Evolutionary conservation across 192 early-diverging fungal genomes (phyloP).

Genomic region (Gryganskiella cystojenkinii): DNA sequence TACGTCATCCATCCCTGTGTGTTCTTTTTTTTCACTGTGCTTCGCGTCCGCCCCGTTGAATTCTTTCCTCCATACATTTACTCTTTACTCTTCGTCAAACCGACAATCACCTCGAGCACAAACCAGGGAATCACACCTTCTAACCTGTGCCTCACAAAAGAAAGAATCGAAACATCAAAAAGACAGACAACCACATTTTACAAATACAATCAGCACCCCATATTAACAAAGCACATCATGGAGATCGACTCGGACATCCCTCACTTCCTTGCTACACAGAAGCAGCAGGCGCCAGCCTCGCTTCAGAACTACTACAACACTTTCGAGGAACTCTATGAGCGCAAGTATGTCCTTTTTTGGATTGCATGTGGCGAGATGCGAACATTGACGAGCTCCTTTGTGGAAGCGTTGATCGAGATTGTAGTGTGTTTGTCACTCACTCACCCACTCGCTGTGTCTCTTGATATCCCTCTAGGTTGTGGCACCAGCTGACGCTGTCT

Average conservation of each 20-base stretch:
- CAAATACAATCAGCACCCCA: background rate
- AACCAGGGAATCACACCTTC: too few species aligned
- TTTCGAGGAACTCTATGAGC: slow-evolving; percentile 95
- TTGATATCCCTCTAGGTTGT: slow-evolving; percentile 83
- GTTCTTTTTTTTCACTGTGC: too few species aligned
- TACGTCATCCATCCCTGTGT: too few species aligned
- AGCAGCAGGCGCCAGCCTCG: slow-evolving; percentile 69
- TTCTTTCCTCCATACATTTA: too few species aligned
- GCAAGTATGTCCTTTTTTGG: slow-evolving; percentile 94
- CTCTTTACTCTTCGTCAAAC: too few species aligned
- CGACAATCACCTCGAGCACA: too few species aligned
- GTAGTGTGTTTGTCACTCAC: background rate
- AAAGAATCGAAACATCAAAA: too few species aligned
- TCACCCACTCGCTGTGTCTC: background rate
- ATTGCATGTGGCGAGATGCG: background rate
- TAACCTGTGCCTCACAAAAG: too few species aligned
- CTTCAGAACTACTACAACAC: slow-evolving; percentile 82
- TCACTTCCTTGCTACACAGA: slow-evolving; percentile 75
- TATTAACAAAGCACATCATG: slow-evolving; percentile 48
- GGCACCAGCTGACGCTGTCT: slow-evolving; percentile 94
- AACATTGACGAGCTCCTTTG: background rate
- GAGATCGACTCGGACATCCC: slow-evolving; percentile 84
- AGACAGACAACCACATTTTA: background rate
- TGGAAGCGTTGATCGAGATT: background rate
- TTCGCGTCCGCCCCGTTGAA: too few species aligned